Percentiles rank a stretch among this genome's conserved stretches.
phyloP scores from a whole-genome alignment of 139 green algal species.

The Asterochloris erici region DNA sequence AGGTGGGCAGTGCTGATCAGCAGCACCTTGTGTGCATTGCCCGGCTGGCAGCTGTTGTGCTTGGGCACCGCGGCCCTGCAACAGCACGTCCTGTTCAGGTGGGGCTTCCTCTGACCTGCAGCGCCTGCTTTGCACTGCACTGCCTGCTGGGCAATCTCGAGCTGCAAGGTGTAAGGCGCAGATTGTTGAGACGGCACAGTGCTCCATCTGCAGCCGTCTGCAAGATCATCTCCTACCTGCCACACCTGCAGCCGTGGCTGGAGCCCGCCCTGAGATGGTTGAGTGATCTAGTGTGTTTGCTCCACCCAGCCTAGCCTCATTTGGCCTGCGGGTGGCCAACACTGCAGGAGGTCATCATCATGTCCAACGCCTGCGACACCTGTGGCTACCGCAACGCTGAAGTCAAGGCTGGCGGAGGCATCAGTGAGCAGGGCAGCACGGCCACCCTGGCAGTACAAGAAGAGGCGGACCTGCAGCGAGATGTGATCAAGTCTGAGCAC shows the following conservation, averaged over 20 bases:
- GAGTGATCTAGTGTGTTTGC: not conserved
- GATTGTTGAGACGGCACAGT: too few species aligned
- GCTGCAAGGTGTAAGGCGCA: too few species aligned
- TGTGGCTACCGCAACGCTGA: slow-evolving; percentile 60
- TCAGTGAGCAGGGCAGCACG: slow-evolving; percentile 23
- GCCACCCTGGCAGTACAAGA: slow-evolving; percentile 34
- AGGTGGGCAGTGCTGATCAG: slow-evolving; percentile 8
- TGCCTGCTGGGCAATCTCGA: too few species aligned
- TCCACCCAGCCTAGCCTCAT: not conserved
- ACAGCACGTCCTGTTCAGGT: too few species aligned
- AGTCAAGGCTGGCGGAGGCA: slow-evolving; percentile 41
- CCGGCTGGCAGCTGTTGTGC: too few species aligned
- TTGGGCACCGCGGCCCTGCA: too few species aligned
- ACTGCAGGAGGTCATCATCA: slow-evolving; percentile 54
- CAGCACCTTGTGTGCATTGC: too few species aligned
- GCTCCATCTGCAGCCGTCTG: too few species aligned
- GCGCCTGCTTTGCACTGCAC: too few species aligned
- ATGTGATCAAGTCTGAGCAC: slow-evolving; percentile 67
- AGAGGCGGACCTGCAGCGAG: slow-evolving; percentile 47
- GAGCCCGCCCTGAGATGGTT: not conserved
- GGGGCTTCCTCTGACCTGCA: too few species aligned
- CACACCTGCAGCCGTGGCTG: not conserved
- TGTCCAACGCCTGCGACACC: slow-evolving; percentile 50
- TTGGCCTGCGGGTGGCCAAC: not conserved
- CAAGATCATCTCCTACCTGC: not conserved